Base-by-base conservation (phyloP, 1,139 yeast genomes). In the Debaryomyces robertsiae region DNA sequence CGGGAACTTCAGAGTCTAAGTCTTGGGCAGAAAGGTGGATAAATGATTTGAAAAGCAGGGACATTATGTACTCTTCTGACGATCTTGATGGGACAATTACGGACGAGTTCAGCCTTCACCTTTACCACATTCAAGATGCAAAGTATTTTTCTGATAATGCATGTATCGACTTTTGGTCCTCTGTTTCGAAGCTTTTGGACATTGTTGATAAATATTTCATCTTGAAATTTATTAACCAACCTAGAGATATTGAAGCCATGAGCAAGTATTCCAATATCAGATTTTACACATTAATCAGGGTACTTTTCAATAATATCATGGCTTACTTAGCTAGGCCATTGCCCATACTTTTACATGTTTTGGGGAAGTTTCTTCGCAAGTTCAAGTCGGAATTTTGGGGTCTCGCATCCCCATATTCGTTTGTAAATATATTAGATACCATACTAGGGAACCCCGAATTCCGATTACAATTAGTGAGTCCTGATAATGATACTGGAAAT, bases 141-240 rank as follows among this genome's bases (percentile, higher is more conserved):
- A 58, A 61, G 2, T 67, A 57, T 44, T 81, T 74, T 56, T 65
- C 64, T 19, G 76, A 72, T 15, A 57, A 53, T 0, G 57, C 61
- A 3, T 74, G 84, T 25, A 58, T 67, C 9, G 53, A 53, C 9
- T 84, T 83, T 54, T 85, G 91, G 87, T 55, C 65, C 9, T 70
- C 68, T 43, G 52, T 79, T 32, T 46, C 56, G 7, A 66, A 71
- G 0, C 39, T 84, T 0, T 48, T 81, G 23, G 60, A 63, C 22
- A 52, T 72, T 3, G 58, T 75, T 32, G 69, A 69, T n/a, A 49
- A 58, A 4, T 63, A 65, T 7, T 67, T 74, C 0, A 65, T 81
- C 19, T 43, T 66, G 9, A 58, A 61, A 3, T 57, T 61, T 24
- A 55, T 83, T 14, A 65, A 73, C 40, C 46, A 57, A 1, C 82